phyloP scores from a whole-genome alignment of 495 filamentous ascomycete genomes.

The Penicillium macrosclerotiorum region DNA sequence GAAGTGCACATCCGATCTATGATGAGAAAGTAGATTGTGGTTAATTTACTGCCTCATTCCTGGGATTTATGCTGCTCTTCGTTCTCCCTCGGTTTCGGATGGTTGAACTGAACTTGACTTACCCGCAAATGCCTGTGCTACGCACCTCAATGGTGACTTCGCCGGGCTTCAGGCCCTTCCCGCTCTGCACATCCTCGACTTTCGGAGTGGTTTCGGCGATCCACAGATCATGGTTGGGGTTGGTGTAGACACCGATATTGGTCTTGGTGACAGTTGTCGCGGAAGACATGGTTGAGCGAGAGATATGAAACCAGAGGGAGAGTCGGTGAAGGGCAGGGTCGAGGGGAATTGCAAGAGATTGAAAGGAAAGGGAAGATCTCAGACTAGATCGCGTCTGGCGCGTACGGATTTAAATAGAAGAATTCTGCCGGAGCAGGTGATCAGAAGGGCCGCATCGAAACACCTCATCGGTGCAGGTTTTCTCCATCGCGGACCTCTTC shows the following conservation, averaged over 20 bases:
- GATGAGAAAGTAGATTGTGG: too few relatives aligned
- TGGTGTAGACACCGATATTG: conserved; percentile 95
- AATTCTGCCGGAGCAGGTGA: conserved; percentile 11
- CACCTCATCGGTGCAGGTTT: background rate
- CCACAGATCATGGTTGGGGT: conserved; percentile 89
- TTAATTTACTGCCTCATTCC: too few relatives aligned
- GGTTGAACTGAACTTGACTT: conserved; percentile 24
- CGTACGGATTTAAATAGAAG: conserved; percentile 9
- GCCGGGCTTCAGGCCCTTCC: conserved; percentile 67
- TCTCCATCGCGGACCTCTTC: background rate
- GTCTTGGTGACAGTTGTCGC: conserved; percentile 57
- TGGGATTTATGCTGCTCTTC: too few relatives aligned
- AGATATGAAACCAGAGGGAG: conserved; percentile 5
- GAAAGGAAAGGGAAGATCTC: conserved; percentile 2
- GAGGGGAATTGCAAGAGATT: conserved; percentile 4
- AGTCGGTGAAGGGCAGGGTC: background rate
- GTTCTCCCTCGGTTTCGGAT: too few relatives aligned
- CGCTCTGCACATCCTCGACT: conserved; percentile 69
- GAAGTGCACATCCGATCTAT: conserved; percentile 90
- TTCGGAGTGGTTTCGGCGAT: conserved; percentile 74
- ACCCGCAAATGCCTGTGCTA: conserved; percentile 94
- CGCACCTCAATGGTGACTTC: conserved; percentile 82
- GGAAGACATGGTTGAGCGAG: conserved; percentile 36
- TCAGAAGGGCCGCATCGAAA: background rate
- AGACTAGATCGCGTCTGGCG: background rate